Evolutionary conservation across 257 asterid species (phyloP), one percentile per base, ranked within the genome.

Genomic region (Paulownia fortunei): DNA sequence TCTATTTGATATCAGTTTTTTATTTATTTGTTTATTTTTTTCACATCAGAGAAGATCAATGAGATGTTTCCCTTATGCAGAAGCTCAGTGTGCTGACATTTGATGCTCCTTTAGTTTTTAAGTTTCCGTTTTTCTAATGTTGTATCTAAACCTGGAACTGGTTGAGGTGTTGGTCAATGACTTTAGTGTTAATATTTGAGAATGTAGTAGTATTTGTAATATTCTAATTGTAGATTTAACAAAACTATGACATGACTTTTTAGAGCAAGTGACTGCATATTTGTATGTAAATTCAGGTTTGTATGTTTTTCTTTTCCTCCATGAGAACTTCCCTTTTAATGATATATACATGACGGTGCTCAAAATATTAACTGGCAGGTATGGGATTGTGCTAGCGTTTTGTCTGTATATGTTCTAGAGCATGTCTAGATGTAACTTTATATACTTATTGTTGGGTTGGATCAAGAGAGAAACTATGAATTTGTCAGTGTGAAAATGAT

Each of bases 21-120:
- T 39, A 10, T 11, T 32, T 24, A 10, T 8, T 55, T 6, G 8
- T 39, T 30, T 16, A 6, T 6, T 59, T 54, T 1, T 27, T 68
- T 61, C 44, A 73, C 51, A 10, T 37, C 78, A 74, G 69, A 73
- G 68, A 82, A 59, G 52, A 49, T 62, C 0, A 44, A 44, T 16
- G 62, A 42, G 63, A 59, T 59, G 80, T 47, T 77, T 62, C 67
- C 32, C 55, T 55, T 65, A 63, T 67, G 79, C 61, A 16, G 62
- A 69, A 77, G 76, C 77, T 49, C 41, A 3, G 47, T 76, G 72
- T 73, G 63, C 77, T 18, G 62, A 66, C 79, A 77, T 72, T 47
- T 55, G 37, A 72, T 72, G 55, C 58, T 41, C 54, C 60, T 30
- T 16, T 27, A 73, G 55, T 46, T 68, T 63, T 18, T 56, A 8